Evolutionary conservation across 352 stramenopile genomes (phyloP).

Genomic region (Globisporangium nagaii): DNA sequence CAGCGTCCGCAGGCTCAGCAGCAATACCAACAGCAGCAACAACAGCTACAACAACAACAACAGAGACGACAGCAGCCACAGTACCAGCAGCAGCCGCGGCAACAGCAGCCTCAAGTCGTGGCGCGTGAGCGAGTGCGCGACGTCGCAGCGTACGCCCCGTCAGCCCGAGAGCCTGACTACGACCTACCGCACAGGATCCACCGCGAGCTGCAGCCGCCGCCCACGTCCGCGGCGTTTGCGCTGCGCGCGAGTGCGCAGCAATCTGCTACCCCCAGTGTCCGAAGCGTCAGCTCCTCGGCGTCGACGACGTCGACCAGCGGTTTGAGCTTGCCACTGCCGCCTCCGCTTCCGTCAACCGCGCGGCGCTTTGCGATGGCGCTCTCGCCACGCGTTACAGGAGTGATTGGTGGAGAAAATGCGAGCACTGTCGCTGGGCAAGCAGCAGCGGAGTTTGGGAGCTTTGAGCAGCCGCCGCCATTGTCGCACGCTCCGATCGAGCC

Average conservation of each 20-base stretch:
- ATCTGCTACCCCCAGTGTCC: too few species aligned
- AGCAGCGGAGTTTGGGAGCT: background rate
- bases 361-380: constrained; percentile 1
- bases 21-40: background rate
- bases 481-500: background rate
- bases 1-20: too few species aligned
- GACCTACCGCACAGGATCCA: constrained; percentile 27
- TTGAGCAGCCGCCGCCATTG: background rate
- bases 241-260: background rate
- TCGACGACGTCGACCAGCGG: background rate
- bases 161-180: constrained; percentile 17
- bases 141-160: constrained; percentile 1
- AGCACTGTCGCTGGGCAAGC: background rate
- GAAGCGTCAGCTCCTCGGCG: background rate
- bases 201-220: constrained; percentile 20
- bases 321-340: constrained; percentile 7
- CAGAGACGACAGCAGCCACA: background rate
- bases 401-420: background rate
- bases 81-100: background rate
- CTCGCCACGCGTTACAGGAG: background rate
- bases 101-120: background rate
- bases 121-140: background rate
- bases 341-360: constrained; percentile 5
- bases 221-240: background rate
- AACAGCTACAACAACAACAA: background rate